Evolutionary conservation across 169 alveolate species (phyloP), one percentile per base, ranked within the genome.

Genomic region (Ichthyophthirius multifiliis): DNA sequence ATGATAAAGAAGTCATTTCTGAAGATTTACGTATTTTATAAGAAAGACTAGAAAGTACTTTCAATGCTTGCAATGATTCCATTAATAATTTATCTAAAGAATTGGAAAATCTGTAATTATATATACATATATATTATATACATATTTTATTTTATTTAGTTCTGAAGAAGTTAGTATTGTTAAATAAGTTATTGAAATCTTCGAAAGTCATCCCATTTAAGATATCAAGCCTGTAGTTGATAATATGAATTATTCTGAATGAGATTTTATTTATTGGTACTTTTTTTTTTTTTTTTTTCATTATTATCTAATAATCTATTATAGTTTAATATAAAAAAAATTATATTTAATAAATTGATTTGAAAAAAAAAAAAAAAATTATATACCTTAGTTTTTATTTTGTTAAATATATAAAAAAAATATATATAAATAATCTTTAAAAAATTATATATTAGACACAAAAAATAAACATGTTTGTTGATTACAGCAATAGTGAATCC

Each of bases 401-500:
- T n/a, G n/a, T n/a, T n/a, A n/a, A n/a, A n/a, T n/a, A n/a, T n/a
- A n/a, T n/a, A n/a, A n/a, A n/a, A n/a, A n/a, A n/a, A n/a, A n/a
- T n/a, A n/a, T n/a, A n/a, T n/a, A n/a, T n/a, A n/a, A n/a, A n/a
- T n/a, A n/a, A n/a, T n/a, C n/a, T n/a, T n/a, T n/a, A n/a, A n/a
- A n/a, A n/a, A n/a, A n/a, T n/a, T n/a, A n/a, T n/a, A n/a, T n/a
- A n/a, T n/a, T n/a, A n/a, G n/a, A n/a, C n/a, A n/a, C n/a, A n/a
- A n/a, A n/a, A n/a, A n/a, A n/a, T n/a, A n/a, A n/a, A n/a, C 65
- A 78, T 78, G 84, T n/a, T 78, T 41, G 84, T 78, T 34, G 84
- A 78, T 78, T 78, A 78, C 65, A 78, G 84, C 32, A 78, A 78
- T 64, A 63, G 73, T 20, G 84, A 78, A 1, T 34, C 44, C 1